phyloP scores from a whole-genome alignment of 2,329 filamentous ascomycete species.

The Ambrosiella xylebori region DNA sequence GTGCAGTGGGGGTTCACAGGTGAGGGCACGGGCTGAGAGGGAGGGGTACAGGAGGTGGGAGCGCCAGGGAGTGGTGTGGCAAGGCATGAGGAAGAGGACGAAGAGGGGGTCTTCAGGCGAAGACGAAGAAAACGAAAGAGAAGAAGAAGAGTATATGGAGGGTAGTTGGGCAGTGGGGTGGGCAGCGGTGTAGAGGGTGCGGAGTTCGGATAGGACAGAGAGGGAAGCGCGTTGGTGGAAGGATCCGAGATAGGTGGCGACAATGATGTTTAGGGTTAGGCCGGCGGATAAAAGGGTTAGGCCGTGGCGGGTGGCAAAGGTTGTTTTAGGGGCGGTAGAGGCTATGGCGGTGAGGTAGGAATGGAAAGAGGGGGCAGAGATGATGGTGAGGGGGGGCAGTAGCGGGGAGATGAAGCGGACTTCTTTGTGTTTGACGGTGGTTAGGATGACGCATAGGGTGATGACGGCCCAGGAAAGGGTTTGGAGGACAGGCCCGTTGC shows the following conservation, averaged over 20 bases:
- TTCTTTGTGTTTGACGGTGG: constrained; percentile 83
- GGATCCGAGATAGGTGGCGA: constrained; percentile 57
- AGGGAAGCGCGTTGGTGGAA: constrained; percentile 70
- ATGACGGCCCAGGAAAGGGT: constrained; percentile 39
- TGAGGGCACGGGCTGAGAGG: constrained; percentile 66
- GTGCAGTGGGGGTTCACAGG: constrained; percentile 75
- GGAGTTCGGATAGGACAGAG: constrained; percentile 56
- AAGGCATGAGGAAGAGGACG: constrained; percentile 69
- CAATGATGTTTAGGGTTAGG: constrained; percentile 47
- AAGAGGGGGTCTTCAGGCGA: constrained; percentile 15
- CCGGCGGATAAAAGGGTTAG: constrained; percentile 39
- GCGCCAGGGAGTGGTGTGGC: constrained; percentile 91
- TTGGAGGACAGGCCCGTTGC: constrained; percentile 30
- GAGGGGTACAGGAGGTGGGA: constrained; percentile 62
- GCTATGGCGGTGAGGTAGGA: constrained; percentile 39
- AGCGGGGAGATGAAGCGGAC: constrained; percentile 93
- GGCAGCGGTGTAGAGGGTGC: constrained; percentile 48
- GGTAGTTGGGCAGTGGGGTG: constrained; percentile 12
- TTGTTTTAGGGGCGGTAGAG: constrained; percentile 19
- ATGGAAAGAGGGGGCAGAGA: constrained; percentile 51
- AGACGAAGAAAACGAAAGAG: constrained; percentile 35
- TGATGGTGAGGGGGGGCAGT: constrained; percentile 66
- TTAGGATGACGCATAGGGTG: constrained; percentile 46
- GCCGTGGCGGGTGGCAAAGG: constrained; percentile 22
- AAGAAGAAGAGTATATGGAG: constrained; percentile 46